A percentile compares a stretch with the other conserved stretches of the same genome.
Conservation (phyloP, 148 eudicot genomes). For the Rhododendron griersonianum region DNA sequence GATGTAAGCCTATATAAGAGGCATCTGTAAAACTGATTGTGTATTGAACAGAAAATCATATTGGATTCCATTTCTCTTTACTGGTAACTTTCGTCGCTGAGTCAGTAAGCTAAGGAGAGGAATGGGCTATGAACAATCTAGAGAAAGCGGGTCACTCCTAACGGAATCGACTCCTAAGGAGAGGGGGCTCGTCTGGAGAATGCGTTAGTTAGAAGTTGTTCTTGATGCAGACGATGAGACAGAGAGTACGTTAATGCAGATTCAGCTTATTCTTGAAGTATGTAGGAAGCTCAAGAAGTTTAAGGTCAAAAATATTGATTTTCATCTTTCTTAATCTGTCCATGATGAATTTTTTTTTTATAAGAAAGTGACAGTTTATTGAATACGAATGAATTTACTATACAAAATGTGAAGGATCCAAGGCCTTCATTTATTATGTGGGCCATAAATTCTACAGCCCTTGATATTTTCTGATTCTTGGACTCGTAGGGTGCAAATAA, state of each 20-base stretch:
- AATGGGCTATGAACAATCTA: background rate
- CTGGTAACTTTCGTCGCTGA: background rate
- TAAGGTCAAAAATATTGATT: background rate
- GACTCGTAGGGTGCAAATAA: no score
- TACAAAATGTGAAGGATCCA: background rate
- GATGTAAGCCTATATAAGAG: no score
- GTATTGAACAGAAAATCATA: no score
- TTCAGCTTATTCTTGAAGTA: background rate
- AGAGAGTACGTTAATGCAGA: no score
- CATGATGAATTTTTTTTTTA: background rate
- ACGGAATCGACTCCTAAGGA: background rate
- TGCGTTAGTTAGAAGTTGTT: no score
- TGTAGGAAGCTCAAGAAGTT: background rate
- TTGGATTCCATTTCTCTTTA: no score
- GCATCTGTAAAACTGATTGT: no score
- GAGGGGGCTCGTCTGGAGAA: background rate
- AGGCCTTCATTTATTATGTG: background rate
- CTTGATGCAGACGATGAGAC: background rate
- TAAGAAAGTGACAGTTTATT: background rate
- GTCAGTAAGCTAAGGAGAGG: background rate
- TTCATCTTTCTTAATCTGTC: background rate
- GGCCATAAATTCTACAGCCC: background rate
- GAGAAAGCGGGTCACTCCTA: background rate
- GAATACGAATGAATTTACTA: no score
- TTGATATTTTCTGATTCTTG: background rate